These are phyloP conservation scores for Ajuga chamaepitys DNA, from an alignment of 257 asterid species.

Conservation along the genomic window DNA sequence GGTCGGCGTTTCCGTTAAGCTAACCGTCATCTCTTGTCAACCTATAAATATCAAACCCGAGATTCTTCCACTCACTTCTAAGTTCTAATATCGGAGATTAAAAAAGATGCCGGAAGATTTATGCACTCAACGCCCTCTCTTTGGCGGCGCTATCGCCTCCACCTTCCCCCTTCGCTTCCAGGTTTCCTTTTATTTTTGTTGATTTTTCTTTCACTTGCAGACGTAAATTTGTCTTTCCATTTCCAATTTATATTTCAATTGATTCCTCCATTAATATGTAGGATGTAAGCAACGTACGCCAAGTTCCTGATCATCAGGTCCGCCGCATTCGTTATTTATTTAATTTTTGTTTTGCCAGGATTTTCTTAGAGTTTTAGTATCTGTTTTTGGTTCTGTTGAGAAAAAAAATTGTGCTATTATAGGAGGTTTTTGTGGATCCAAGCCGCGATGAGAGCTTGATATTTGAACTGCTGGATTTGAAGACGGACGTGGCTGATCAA, in stretches of 20 bases:
- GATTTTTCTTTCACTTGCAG: too few relatives aligned
- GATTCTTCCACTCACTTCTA: neutral
- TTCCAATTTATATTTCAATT: neutral
- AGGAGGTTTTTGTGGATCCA: constrained; percentile 89
- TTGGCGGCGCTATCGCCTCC: constrained; percentile 69
- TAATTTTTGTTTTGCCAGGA: neutral
- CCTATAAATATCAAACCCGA: neutral
- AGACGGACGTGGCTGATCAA: constrained; percentile 63
- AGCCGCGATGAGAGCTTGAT: constrained; percentile 86
- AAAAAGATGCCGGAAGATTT: constrained; percentile 61
- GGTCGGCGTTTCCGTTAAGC: constrained; percentile 28
- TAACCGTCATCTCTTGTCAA: neutral
- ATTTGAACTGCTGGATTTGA: constrained; percentile 76
- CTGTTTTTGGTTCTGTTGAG: neutral
- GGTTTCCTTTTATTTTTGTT: constrained; percentile 22
- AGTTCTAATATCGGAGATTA: too few relatives aligned
- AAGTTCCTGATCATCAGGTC: constrained; percentile 98
- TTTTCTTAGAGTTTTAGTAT: neutral
- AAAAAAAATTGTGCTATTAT: constrained; percentile 5
- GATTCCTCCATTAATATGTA: constrained; percentile 11
- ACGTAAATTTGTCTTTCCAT: neutral
- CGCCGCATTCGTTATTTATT: neutral
- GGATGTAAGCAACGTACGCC: constrained; percentile 81
- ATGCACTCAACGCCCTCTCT: constrained; percentile 40
- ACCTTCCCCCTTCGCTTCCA: constrained; percentile 66